These are phyloP conservation scores for Knoxia roxburghii DNA, from an alignment of 257 asterid genomes.

Conservation along the genomic window DNA sequence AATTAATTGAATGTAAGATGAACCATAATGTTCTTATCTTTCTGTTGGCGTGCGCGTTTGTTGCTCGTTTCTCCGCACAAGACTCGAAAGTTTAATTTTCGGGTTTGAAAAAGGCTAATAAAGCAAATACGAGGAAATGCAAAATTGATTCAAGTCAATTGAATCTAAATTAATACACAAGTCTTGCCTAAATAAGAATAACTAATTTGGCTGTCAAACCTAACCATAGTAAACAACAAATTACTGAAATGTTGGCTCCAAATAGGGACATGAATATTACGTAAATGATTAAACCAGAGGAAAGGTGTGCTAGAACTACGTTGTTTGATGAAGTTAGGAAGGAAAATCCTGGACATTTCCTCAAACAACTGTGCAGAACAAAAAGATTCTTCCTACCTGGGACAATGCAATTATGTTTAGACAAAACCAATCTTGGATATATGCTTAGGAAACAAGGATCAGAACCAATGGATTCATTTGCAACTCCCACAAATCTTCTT, in stretches of 20 bases:
- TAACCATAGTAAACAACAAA: neutral
- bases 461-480: slow-evolving; percentile 32
- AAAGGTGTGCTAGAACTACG: neutral
- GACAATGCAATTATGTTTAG: neutral
- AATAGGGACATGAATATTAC: too few species aligned
- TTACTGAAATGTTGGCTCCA: neutral
- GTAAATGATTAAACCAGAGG: neutral
- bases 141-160: neutral
- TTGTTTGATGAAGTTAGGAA: slow-evolving; percentile 31
- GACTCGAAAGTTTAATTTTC: neutral
- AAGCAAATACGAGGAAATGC: neutral
- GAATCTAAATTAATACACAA: neutral
- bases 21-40: too few species aligned
- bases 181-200: neutral
- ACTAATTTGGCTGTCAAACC: slow-evolving; percentile 4
- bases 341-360: slow-evolving; percentile 14
- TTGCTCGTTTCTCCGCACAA: too few species aligned
- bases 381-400: neutral
- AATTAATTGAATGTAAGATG: too few species aligned
- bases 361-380: neutral
- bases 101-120: neutral
- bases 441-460: neutral
- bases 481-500: slow-evolving; percentile 8
- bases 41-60: too few species aligned
- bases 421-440: neutral